These are phyloP conservation scores for Purpureocillium takamizusanense DNA, from an alignment of 2,329 filamentous ascomycete species.

Conservation along the genomic window DNA sequence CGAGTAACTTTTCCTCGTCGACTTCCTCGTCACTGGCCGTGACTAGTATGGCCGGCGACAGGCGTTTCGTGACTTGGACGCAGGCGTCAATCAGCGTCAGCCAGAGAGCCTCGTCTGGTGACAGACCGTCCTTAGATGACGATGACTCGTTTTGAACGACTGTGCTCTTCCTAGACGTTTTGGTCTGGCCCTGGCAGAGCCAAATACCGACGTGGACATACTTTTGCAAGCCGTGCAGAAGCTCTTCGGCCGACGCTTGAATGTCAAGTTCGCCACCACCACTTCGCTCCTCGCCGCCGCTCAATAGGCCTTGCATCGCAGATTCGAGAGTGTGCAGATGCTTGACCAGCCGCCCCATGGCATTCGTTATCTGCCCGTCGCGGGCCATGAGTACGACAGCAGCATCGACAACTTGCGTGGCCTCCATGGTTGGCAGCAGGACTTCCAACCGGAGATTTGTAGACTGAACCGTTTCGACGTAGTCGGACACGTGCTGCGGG, in stretches of 20 bases:
- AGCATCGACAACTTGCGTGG: constrained; percentile 83
- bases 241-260: constrained; percentile 59
- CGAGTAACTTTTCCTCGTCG: constrained; percentile 53
- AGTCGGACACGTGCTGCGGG: constrained; percentile 73
- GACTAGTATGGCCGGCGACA: constrained; percentile 46
- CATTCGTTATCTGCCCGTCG: constrained; percentile 73
- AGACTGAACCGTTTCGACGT: constrained; percentile 66
- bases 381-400: constrained; percentile 84
- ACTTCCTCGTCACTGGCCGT: constrained; percentile 22
- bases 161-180: constrained; percentile 39
- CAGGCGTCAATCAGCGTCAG: constrained; percentile 50
- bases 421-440: constrained; percentile 80
- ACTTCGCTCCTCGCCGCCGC: constrained; percentile 38
- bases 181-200: constrained; percentile 83
- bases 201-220: constrained; percentile 91
- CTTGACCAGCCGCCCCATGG: constrained; percentile 75
- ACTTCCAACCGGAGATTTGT: constrained; percentile 71
- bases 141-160: constrained; percentile 42
- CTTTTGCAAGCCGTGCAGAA: constrained; percentile 73
- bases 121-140: constrained; percentile 32
- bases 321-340: constrained; percentile 75
- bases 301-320: constrained; percentile 64
- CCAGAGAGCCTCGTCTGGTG: constrained; percentile 49
- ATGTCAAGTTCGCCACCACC: constrained; percentile 40
- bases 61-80: constrained; percentile 53